These are phyloP conservation scores for Cicer pinnatifidum DNA, from an alignment of 306 rosid genomes.

Conservation along the genomic window DNA sequence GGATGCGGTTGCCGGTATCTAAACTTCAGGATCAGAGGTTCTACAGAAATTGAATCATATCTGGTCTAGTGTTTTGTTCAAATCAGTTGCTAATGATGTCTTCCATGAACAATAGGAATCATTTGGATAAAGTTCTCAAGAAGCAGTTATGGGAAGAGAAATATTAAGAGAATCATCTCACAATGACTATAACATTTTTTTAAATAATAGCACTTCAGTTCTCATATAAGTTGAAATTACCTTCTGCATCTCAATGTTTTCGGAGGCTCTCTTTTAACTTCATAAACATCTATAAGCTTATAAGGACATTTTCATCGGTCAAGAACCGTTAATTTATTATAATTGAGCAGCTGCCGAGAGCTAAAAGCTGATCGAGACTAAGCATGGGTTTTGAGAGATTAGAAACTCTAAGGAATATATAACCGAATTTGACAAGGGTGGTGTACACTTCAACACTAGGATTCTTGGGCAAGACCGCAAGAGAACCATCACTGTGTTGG, in stretches of 20 bases:
- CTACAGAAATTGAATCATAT: slow-evolving; percentile 9
- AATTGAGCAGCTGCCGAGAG: not conserved
- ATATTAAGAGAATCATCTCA: not conserved
- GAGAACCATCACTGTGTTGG: slow-evolving; percentile 4
- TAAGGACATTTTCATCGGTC: not conserved
- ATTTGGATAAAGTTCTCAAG: slow-evolving; percentile 4
- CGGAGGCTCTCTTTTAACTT: not conserved
- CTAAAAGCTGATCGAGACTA: slow-evolving; percentile 8
- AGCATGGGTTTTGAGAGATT: not conserved
- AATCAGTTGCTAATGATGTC: slow-evolving; percentile 12
- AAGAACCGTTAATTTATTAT: not conserved
- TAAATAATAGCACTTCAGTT: not conserved
- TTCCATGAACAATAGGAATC: slow-evolving; percentile 13
- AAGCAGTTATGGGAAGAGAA: not conserved
- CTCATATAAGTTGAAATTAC: slow-evolving; percentile 9
- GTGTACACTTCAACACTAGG: slow-evolving; percentile 18
- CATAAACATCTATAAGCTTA: not conserved
- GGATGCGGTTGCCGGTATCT: slow-evolving; percentile 8
- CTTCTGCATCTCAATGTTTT: slow-evolving; percentile 4
- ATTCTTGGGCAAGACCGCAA: slow-evolving; percentile 17
- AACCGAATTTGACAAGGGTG: not conserved
- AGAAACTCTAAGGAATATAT: slow-evolving; percentile 8
- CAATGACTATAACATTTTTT: not conserved
- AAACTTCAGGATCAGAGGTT: slow-evolving; percentile 12
- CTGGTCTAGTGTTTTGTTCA: slow-evolving; percentile 23